phyloP scores from a whole-genome alignment of 2,329 filamentous ascomycete species.

The Apiospora aurea region DNA sequence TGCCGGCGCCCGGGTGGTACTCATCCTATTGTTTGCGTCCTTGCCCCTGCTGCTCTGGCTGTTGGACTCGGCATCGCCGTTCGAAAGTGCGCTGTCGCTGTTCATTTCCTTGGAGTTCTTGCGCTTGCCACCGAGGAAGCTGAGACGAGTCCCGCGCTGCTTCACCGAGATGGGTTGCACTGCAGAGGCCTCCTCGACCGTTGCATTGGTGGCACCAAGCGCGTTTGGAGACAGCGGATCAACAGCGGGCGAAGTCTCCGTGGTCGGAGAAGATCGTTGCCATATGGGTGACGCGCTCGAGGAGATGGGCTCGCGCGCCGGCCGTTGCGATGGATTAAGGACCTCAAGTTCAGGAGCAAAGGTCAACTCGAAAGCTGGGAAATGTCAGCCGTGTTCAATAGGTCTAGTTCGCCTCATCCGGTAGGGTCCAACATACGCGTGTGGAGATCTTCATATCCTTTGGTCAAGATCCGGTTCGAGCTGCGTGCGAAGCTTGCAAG shows the following conservation, averaged over 20 bases:
- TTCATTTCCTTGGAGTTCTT: slow-evolving; percentile 47
- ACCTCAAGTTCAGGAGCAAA: slow-evolving; percentile 72
- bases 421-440: slow-evolving; percentile 61
- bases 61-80: slow-evolving; percentile 36
- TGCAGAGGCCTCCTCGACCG: slow-evolving; percentile 57
- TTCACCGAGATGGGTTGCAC: slow-evolving; percentile 59
- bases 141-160: slow-evolving; percentile 61
- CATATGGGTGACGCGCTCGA: slow-evolving; percentile 51
- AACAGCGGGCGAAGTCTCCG: slow-evolving; percentile 31
- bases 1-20: slow-evolving; percentile 54
- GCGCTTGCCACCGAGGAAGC: slow-evolving; percentile 63
- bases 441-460: slow-evolving; percentile 65
- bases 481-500: slow-evolving; percentile 72
- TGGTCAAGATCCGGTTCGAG: slow-evolving; percentile 64
- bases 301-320: slow-evolving; percentile 47
- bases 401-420: not conserved
- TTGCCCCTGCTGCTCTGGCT: slow-evolving; percentile 45
- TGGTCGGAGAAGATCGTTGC: slow-evolving; percentile 45
- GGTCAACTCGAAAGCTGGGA: slow-evolving; percentile 64
- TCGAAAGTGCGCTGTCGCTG: slow-evolving; percentile 33
- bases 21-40: slow-evolving; percentile 50
- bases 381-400: slow-evolving; percentile 6
- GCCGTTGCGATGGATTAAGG: slow-evolving; percentile 59
- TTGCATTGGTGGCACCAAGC: slow-evolving; percentile 38
- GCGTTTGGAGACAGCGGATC: slow-evolving; percentile 28